Conservation (phyloP, 441 rosid species). For the Croton laevigatus region DNA sequence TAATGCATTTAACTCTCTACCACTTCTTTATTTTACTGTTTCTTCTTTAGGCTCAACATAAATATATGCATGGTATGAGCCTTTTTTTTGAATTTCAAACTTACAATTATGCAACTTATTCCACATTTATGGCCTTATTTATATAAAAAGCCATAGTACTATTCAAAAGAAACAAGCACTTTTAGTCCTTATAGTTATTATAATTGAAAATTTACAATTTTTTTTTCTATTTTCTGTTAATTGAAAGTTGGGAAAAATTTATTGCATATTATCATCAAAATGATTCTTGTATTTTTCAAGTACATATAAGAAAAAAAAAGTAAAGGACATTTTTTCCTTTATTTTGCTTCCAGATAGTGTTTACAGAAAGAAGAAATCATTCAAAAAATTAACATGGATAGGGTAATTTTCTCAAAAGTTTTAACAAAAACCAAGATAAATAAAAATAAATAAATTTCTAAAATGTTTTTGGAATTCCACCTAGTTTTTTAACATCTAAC, state of each 20-base stretch:
- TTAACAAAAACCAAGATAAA: no score
- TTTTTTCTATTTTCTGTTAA: neutral
- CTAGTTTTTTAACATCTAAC: no score
- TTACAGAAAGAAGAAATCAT: neutral
- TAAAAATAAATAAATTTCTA: no score
- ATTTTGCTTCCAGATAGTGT: neutral
- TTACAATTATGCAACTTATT: neutral
- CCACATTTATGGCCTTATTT: neutral
- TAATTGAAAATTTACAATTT: neutral
- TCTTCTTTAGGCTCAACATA: neutral
- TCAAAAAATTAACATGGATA: neutral
- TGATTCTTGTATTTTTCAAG: neutral
- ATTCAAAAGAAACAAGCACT: neutral
- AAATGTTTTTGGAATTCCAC: no score
- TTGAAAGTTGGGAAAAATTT: neutral
- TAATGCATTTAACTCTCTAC: constrained; percentile 19
- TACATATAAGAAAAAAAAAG: no score
- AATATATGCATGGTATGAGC: neutral
- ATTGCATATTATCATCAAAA: neutral
- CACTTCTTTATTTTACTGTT: neutral
- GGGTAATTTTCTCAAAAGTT: neutral
- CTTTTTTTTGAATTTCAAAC: constrained; percentile 12
- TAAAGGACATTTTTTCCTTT: neutral
- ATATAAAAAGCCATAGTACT: neutral
- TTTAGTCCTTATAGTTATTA: neutral